Conservation (phyloP, 1,284 basidiomycete species). For the Cutaneotrichosporon sp. region DNA sequence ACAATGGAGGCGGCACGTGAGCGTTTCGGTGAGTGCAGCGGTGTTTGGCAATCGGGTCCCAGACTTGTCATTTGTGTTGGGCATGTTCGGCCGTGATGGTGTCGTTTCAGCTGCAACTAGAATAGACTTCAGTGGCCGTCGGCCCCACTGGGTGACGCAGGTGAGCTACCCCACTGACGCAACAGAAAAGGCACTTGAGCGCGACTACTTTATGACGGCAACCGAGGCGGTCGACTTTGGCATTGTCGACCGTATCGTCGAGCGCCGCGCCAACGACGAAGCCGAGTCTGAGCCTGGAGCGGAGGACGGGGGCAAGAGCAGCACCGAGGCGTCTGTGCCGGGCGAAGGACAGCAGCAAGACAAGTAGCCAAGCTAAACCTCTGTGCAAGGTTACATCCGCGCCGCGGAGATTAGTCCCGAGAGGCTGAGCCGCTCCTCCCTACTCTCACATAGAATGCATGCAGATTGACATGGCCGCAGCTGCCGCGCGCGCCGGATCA, state of each 20-base stretch:
- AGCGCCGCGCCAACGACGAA: slow-evolving; percentile 45
- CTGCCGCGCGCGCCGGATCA: no score
- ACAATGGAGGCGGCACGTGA: slow-evolving; percentile 58
- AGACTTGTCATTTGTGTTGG: no score
- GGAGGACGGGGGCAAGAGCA: slow-evolving; percentile 4
- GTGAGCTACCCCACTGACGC: no score
- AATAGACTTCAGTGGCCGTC: no score
- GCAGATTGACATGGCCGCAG: no score
- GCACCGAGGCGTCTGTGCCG: background rate
- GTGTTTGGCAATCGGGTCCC: no score
- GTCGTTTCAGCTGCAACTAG: no score
- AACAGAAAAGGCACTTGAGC: slow-evolving; percentile 70
- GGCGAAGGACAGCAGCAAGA: background rate
- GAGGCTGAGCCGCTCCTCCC: no score
- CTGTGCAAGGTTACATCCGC: background rate
- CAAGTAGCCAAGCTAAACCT: background rate
- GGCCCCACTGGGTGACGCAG: no score
- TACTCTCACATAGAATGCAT: no score
- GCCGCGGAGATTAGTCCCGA: no score
- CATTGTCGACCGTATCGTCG: slow-evolving; percentile 81
- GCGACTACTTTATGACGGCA: slow-evolving; percentile 92
- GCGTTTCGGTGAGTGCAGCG: slow-evolving; percentile 67
- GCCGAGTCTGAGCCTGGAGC: slow-evolving; percentile 8
- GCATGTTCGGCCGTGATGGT: no score
- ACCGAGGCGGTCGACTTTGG: slow-evolving; percentile 81